phyloP scores from a whole-genome alignment of 73 alveolate genomes.

The Symbiodinium natans region DNA sequence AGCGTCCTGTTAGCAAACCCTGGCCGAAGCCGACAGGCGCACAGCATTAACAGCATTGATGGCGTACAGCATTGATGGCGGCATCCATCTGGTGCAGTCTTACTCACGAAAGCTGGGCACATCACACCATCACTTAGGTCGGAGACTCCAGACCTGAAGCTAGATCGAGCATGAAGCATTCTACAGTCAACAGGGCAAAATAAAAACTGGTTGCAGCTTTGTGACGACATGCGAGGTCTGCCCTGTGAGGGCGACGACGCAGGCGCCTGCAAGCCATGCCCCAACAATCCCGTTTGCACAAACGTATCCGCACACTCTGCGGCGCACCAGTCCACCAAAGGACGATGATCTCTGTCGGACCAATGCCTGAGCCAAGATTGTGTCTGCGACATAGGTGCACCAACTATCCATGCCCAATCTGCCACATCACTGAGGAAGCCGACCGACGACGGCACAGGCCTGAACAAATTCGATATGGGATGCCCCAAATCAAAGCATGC shows the following conservation, averaged over 20 bases:
- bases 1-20: too few relatives aligned
- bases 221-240: slow-evolving; percentile 3
- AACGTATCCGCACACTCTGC: too few relatives aligned
- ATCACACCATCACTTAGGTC: slow-evolving; percentile 6
- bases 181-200: not conserved
- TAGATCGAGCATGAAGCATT: not conserved
- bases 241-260: slow-evolving; percentile 1
- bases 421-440: not conserved
- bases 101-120: too few relatives aligned
- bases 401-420: not conserved
- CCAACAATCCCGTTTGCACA: too few relatives aligned
- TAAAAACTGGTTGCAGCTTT: not conserved
- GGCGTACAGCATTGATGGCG: too few relatives aligned
- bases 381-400: not conserved
- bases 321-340: not conserved
- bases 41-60: too few relatives aligned
- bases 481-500: too few relatives aligned
- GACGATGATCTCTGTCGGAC: not conserved
- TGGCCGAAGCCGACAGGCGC: too few relatives aligned
- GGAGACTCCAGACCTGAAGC: slow-evolving; percentile 42
- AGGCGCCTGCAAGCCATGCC: not conserved
- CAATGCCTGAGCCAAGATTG: not conserved
- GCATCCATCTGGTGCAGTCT: too few relatives aligned
- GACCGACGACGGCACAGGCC: not conserved
- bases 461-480: too few relatives aligned